Conservation (phyloP, 768 basidiomycete genomes). For the Pulveroboletus ravenelii region DNA sequence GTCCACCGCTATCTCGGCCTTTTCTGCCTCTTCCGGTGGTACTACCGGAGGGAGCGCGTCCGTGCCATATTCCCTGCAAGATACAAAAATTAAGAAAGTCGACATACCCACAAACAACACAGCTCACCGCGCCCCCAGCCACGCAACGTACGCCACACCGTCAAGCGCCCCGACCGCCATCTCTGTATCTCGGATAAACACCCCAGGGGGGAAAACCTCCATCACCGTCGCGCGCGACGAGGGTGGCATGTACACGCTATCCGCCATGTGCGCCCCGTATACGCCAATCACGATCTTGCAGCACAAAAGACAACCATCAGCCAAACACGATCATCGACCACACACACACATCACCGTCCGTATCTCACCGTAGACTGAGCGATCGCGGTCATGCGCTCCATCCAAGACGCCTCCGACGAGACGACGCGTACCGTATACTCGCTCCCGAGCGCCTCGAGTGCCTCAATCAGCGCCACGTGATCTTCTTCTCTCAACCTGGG, state of each 20-base stretch:
- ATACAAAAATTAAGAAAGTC: not conserved
- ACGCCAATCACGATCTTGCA: constrained; percentile 57
- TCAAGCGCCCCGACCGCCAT: constrained; percentile 47
- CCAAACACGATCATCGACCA: not conserved
- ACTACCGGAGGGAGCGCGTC: constrained; percentile 30
- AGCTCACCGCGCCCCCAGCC: constrained; percentile 42
- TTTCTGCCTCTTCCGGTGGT: not conserved
- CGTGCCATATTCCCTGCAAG: constrained; percentile 33
- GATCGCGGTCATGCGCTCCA: constrained; percentile 58
- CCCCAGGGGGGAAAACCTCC: constrained; percentile 71
- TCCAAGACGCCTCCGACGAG: constrained; percentile 51
- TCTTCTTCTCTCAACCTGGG: constrained; percentile 49
- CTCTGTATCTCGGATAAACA: constrained; percentile 60
- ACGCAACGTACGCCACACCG: constrained; percentile 53
- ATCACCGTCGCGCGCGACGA: constrained; percentile 58
- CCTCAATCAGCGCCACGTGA: constrained; percentile 58
- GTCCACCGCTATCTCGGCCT: not conserved
- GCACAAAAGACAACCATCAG: not conserved
- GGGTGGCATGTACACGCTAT: constrained; percentile 65
- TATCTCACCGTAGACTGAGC: constrained; percentile 60
- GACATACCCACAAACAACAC: not conserved
- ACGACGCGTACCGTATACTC: constrained; percentile 56
- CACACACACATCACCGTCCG: not conserved
- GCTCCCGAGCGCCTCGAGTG: constrained; percentile 47
- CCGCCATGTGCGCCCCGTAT: constrained; percentile 57